These are phyloP conservation scores for Neurospora sp. DNA, from an alignment of 495 filamentous ascomycete genomes.

Conservation along the genomic window DNA sequence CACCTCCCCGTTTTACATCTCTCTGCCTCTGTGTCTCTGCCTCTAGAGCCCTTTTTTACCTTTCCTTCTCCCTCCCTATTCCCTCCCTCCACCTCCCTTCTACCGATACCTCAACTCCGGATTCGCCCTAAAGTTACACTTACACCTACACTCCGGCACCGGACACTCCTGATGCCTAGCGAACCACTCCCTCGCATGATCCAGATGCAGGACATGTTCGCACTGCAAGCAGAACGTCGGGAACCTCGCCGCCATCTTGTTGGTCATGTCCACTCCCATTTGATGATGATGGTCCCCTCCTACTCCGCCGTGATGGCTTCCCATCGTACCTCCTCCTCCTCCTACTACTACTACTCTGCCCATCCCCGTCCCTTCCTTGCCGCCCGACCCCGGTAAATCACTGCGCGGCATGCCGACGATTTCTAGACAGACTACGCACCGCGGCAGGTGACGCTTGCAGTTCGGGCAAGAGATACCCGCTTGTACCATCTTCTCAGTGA, in stretches of 20 bases:
- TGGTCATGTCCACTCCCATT: constrained; percentile 39
- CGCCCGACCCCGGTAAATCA: not conserved
- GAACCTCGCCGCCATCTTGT: constrained; percentile 37
- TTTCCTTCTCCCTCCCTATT: not conserved
- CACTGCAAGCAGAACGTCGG: constrained; percentile 81
- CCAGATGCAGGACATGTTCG: constrained; percentile 80
- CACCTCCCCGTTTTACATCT: not conserved
- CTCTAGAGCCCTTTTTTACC: not conserved
- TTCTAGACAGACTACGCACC: constrained; percentile 80
- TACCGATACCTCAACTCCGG: constrained; percentile 38
- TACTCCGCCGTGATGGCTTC: constrained; percentile 14
- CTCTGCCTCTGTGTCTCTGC: not conserved
- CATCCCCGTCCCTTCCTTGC: not conserved
- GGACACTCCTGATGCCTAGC: constrained; percentile 69
- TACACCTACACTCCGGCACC: constrained; percentile 79
- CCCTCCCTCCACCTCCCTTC: not conserved
- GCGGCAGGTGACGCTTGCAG: constrained; percentile 79
- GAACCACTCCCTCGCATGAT: constrained; percentile 89
- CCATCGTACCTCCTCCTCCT: constrained; percentile 41
- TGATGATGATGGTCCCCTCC: constrained; percentile 41
- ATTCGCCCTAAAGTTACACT: constrained; percentile 51
- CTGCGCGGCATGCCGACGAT: constrained; percentile 69
- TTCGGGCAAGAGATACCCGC: constrained; percentile 62
- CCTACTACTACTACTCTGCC: not conserved
- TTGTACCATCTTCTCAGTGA: constrained; percentile 35